phyloP scores from a whole-genome alignment of 2,329 filamentous ascomycete genomes.

The Epichloe elymi region DNA sequence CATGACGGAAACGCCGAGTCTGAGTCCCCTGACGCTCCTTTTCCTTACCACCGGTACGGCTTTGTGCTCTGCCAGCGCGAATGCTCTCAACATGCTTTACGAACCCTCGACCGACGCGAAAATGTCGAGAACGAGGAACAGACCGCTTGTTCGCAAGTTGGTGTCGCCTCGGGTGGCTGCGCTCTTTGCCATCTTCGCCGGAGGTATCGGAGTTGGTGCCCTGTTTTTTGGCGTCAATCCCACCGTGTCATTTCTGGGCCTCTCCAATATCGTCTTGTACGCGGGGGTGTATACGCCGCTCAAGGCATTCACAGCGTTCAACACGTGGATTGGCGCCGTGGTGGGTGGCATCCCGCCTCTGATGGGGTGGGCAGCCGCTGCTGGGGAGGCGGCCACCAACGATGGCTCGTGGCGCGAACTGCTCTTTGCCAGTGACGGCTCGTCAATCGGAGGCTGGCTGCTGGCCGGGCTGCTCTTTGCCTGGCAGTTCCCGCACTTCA shows the following conservation, averaged over 20 bases:
- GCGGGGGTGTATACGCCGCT: conserved; percentile 86
- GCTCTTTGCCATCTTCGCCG: conserved; percentile 66
- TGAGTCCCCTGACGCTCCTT: conserved; percentile 80
- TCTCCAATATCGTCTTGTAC: conserved; percentile 76
- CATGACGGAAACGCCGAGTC: conserved; percentile 55
- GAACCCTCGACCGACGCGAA: conserved; percentile 80
- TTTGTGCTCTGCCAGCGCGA: conserved; percentile 80
- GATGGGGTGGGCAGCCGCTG: conserved; percentile 96
- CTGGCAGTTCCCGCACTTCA: conserved; percentile 99
- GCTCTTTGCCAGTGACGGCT: conserved; percentile 51
- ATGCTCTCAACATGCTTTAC: conserved; percentile 94
- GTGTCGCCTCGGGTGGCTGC: conserved; percentile 59
- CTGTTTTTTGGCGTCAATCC: conserved; percentile 91
- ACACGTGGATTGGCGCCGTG: conserved; percentile 90
- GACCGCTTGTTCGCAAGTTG: conserved; percentile 74
- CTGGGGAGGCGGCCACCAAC: conserved; percentile 69
- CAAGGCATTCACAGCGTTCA: conserved; percentile 73
- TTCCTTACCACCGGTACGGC: conserved; percentile 87
- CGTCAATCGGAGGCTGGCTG: conserved; percentile 70
- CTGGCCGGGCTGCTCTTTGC: conserved; percentile 74
- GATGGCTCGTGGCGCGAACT: conserved; percentile 68
- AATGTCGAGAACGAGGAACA: conserved; percentile 86
- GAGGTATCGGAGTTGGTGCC: conserved; percentile 52
- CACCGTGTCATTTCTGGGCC: conserved; percentile 76
- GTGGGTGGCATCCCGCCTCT: conserved; percentile 89